Conservation (phyloP, 2,329 filamentous ascomycete species). For the Ophiocordyceps camponoti-saundersi region DNA sequence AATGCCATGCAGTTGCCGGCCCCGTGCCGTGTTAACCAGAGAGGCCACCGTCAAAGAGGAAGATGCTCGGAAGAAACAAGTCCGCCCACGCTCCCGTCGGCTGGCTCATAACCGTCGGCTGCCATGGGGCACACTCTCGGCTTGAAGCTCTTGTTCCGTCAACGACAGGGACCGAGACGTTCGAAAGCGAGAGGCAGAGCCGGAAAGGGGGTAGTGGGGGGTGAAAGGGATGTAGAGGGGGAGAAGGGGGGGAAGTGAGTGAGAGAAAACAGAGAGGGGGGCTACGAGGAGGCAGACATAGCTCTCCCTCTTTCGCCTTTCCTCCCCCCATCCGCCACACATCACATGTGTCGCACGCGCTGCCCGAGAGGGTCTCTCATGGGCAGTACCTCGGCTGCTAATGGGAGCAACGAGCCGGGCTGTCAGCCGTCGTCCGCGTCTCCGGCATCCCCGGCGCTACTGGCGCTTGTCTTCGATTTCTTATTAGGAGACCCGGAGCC, state of each 20-base stretch:
- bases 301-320: too few relatives aligned
- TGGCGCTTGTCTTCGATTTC: slow-evolving; percentile 35
- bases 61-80: not conserved
- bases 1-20: slow-evolving; percentile 20
- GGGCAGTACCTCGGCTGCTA: not conserved
- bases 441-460: slow-evolving; percentile 21
- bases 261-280: too few relatives aligned
- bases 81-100: not conserved
- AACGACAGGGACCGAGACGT: not conserved
- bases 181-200: not conserved
- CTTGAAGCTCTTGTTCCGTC: not conserved
- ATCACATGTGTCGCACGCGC: not conserved
- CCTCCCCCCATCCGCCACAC: not conserved
- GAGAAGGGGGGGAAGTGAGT: not conserved
- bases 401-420: not conserved
- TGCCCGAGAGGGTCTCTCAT: not conserved
- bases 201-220: not conserved
- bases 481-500: slow-evolving; percentile 32
- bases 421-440: slow-evolving; percentile 15
- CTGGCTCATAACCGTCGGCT: not conserved
- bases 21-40: slow-evolving; percentile 17
- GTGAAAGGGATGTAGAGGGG: not conserved
- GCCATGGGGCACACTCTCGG: not conserved
- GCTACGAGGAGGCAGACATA: too few relatives aligned
- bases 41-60: slow-evolving; percentile 1